Percentiles rank a stretch among this genome's conserved stretches.
These are phyloP conservation scores for Rutstroemia sp. DNA, from an alignment of 2,329 filamentous ascomycete genomes.

Conservation along the genomic window DNA sequence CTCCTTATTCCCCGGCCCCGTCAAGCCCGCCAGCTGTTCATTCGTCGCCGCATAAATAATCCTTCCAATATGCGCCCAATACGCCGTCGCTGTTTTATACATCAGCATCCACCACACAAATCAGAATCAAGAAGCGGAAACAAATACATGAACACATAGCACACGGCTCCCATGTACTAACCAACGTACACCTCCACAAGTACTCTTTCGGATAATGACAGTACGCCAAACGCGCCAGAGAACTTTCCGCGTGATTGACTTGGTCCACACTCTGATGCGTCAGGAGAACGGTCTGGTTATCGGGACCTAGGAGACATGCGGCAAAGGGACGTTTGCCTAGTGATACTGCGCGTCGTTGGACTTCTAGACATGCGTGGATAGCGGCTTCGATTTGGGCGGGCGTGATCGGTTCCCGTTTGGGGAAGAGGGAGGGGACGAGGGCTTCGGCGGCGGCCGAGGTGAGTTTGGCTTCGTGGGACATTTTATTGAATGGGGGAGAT, in stretches of 20 bases:
- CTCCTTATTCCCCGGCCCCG: slow-evolving; percentile 40
- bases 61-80: slow-evolving; percentile 47
- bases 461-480: slow-evolving; percentile 24
- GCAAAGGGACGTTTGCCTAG: slow-evolving; percentile 43
- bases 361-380: slow-evolving; percentile 33
- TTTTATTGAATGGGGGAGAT: slow-evolving; percentile 4
- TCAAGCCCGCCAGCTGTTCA: slow-evolving; percentile 37
- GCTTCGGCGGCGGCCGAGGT: slow-evolving; percentile 19
- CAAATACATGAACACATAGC: slow-evolving; percentile 39
- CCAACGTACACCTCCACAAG: slow-evolving; percentile 41
- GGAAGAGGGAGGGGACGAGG: slow-evolving; percentile 30
- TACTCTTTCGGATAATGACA: slow-evolving; percentile 41
- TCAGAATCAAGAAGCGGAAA: slow-evolving; percentile 7
- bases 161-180: slow-evolving; percentile 48
- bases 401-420: slow-evolving; percentile 31
- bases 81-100: slow-evolving; percentile 31
- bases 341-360: slow-evolving; percentile 37
- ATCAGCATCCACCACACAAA: neutral
- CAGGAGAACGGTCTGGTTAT: slow-evolving; percentile 41
- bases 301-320: slow-evolving; percentile 40
- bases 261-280: slow-evolving; percentile 44
- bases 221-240: slow-evolving; percentile 41
- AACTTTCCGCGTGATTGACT: slow-evolving; percentile 44
- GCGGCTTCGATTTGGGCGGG: slow-evolving; percentile 34
- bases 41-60: slow-evolving; percentile 44